phyloP scores from a whole-genome alignment of 768 basidiomycete genomes.

The Rhodotorula kratochvilovae region DNA sequence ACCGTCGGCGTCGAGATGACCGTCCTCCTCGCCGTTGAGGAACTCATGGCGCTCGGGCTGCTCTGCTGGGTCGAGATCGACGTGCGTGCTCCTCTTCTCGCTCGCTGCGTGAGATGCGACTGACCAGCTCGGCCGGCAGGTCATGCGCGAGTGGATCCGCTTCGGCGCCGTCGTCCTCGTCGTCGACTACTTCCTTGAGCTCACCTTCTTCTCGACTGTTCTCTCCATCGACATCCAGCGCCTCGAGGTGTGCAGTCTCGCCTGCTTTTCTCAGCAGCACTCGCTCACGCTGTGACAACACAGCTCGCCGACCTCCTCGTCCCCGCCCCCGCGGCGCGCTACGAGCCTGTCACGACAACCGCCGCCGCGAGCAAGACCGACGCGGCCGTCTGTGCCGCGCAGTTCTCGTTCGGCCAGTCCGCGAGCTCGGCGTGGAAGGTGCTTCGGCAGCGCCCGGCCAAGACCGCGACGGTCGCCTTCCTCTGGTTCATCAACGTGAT shows the following conservation, averaged over 20 bases:
- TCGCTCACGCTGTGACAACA: too few relatives aligned
- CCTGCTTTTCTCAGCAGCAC: neutral
- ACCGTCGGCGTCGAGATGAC: conserved; percentile 86
- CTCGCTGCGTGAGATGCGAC: neutral
- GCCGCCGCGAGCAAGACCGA: conserved; percentile 42
- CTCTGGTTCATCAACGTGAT: conserved; percentile 33
- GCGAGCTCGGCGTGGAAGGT: conserved; percentile 14
- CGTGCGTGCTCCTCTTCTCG: conserved; percentile 46
- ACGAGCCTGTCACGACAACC: conserved; percentile 47
- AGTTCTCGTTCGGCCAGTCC: neutral
- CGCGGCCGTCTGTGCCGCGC: too few relatives aligned
- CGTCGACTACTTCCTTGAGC: conserved; percentile 94
- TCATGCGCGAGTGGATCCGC: conserved; percentile 80
- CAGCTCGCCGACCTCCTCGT: conserved; percentile 80
- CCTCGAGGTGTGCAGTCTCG: conserved; percentile 58
- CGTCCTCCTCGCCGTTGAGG: conserved; percentile 87
- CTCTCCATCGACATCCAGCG: conserved; percentile 93
- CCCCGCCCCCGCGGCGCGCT: conserved; percentile 59
- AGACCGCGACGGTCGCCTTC: conserved; percentile 34
- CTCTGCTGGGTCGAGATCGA: conserved; percentile 58
- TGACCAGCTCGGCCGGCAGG: neutral
- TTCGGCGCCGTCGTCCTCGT: conserved; percentile 92
- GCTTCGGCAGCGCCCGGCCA: conserved; percentile 22
- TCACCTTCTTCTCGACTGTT: conserved; percentile 91
- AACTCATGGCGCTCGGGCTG: conserved; percentile 67